These are phyloP conservation scores for Nannizziopsis arthrosporioides DNA, from an alignment of 2,329 filamentous ascomycete species.

Conservation along the genomic window DNA sequence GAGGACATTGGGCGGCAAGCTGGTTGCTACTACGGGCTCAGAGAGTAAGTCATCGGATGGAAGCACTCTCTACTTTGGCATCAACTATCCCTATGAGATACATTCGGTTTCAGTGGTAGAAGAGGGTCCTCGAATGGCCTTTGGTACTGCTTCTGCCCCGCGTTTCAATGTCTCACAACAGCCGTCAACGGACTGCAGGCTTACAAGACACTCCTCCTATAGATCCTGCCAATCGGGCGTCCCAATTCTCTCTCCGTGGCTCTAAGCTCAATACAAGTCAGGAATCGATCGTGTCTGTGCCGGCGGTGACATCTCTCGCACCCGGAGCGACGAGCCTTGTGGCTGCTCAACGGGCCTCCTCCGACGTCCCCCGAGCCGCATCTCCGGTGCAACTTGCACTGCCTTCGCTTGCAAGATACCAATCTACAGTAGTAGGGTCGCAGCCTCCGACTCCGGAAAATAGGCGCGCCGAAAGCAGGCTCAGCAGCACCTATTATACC, in stretches of 20 bases:
- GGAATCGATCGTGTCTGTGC: conserved; percentile 23
- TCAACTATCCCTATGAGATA: neutral
- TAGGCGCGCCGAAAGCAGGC: conserved; percentile 33
- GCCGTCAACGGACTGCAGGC: conserved; percentile 22
- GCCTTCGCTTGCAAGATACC: conserved; percentile 22
- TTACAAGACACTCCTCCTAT: conserved; percentile 27
- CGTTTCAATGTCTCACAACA: conserved; percentile 7
- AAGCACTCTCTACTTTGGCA: conserved; percentile 3
- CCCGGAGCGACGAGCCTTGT: conserved; percentile 29
- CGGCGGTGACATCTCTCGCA: conserved; percentile 24
- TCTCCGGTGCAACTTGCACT: conserved; percentile 10
- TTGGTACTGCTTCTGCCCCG: neutral
- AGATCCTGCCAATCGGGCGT: conserved; percentile 30
- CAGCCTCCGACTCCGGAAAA: conserved; percentile 32
- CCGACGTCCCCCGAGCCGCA: conserved; percentile 20
- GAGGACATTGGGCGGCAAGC: conserved; percentile 37
- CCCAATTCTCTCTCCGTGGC: conserved; percentile 23
- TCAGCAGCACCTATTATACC: conserved; percentile 47
- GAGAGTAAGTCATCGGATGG: conserved; percentile 28
- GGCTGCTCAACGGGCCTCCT: conserved; percentile 29
- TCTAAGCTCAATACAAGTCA: conserved; percentile 20
- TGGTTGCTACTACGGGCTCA: conserved; percentile 38
- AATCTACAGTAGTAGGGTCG: conserved; percentile 24
- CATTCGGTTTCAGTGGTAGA: neutral
- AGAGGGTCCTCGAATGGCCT: neutral